Conservation (phyloP, 805 yeast species). For the Wickerhamiella occidentalis region DNA sequence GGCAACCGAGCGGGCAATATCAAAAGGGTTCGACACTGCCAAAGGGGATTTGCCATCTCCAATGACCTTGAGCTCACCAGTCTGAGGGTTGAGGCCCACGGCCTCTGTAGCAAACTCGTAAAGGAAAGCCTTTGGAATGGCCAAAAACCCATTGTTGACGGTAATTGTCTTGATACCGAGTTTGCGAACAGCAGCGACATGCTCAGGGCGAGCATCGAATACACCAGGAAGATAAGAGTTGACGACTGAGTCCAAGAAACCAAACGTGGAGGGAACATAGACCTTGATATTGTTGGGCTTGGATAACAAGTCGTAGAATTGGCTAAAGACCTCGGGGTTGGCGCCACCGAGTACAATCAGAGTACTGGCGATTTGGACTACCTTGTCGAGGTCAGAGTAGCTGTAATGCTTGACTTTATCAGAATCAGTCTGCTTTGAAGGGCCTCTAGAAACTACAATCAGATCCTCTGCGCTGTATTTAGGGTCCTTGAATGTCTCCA, state of each 20-base stretch:
- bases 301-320: background rate
- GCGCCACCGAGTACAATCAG: background rate
- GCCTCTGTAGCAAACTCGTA: background rate
- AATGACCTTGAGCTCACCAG: background rate
- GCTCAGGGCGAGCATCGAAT: background rate
- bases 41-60: background rate
- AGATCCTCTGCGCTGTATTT: background rate
- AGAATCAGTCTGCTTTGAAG: background rate
- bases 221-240: background rate
- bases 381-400: slow-evolving; percentile 2
- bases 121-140: background rate
- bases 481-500: background rate
- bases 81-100: background rate
- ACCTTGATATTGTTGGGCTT: slow-evolving; percentile 3
- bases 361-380: background rate
- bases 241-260: background rate
- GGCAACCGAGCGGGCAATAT: slow-evolving; percentile 1
- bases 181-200: slow-evolving; percentile 1
- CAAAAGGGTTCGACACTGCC: background rate
- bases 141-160: background rate
- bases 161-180: slow-evolving; percentile 4
- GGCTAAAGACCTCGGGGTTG: background rate
- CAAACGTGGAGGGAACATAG: background rate
- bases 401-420: background rate
- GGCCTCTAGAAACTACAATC: background rate